A percentile compares a stretch with the other conserved stretches of the same genome.
Conservation (phyloP, 345 rosid species). For the Salix brachista region DNA sequence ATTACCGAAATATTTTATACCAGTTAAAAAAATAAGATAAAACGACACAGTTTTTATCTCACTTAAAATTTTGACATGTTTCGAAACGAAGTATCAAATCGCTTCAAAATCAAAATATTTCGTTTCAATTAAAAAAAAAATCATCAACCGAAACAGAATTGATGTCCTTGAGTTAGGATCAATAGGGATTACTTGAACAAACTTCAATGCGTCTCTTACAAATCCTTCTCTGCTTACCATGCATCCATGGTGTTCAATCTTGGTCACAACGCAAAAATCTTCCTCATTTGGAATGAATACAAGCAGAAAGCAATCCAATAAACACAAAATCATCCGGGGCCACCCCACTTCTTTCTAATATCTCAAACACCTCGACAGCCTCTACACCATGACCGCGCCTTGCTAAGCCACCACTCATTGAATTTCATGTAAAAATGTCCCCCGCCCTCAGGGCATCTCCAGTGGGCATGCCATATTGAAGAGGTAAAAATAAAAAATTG, state of each 20-base stretch:
- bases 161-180: constrained; percentile 1
- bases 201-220: constrained; percentile 20
- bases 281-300: constrained; percentile 27
- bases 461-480: too few relatives aligned
- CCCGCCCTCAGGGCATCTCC: too few relatives aligned
- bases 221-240: constrained; percentile 33
- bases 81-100: too few relatives aligned
- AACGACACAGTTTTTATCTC: too few relatives aligned
- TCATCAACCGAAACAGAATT: too few relatives aligned
- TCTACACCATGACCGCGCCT: constrained; percentile 22
- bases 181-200: constrained; percentile 21
- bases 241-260: constrained; percentile 34
- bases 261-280: constrained; percentile 16
- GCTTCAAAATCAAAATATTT: too few relatives aligned
- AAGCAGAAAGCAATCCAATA: constrained; percentile 28
- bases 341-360: constrained; percentile 31
- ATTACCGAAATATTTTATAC: too few relatives aligned
- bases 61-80: too few relatives aligned
- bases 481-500: too few relatives aligned
- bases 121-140: too few relatives aligned
- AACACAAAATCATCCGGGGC: constrained; percentile 14
- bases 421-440: constrained; percentile 53
- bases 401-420: constrained; percentile 41
- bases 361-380: constrained; percentile 51
- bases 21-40: too few relatives aligned